Evolutionary conservation across 192 early-diverging fungal genomes (phyloP).

Genomic region (Funneliformis geosporum): DNA sequence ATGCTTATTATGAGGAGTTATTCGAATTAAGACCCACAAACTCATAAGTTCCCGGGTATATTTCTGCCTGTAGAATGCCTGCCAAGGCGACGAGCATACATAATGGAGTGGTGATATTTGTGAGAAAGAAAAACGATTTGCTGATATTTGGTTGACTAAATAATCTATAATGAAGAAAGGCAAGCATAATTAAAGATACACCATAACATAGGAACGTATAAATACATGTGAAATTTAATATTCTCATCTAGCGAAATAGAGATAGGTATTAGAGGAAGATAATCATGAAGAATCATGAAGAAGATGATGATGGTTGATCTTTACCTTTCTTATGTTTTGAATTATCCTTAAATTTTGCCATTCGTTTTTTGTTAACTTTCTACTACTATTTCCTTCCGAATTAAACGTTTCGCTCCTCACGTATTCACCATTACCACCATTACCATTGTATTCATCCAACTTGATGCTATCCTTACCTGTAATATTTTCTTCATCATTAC

Average conservation of each 20-base stretch:
- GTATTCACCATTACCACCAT: background rate
- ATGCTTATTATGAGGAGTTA: background rate
- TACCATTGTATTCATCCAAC: too few species aligned
- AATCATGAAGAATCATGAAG: too few species aligned
- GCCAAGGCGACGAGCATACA: background rate
- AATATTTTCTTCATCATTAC: background rate
- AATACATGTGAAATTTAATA: background rate
- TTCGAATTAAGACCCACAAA: background rate
- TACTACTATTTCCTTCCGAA: too few species aligned
- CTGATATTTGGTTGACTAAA: background rate
- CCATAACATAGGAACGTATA: background rate
- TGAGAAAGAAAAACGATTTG: background rate
- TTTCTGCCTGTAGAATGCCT: background rate
- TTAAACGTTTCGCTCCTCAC: background rate
- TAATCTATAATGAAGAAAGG: background rate
- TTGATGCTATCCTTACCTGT: too few species aligned
- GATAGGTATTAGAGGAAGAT: too few species aligned
- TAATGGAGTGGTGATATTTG: background rate
- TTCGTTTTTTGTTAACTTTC: too few species aligned
- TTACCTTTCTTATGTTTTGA: background rate
- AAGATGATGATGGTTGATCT: background rate
- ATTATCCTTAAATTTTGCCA: background rate
- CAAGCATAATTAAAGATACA: background rate
- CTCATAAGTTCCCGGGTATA: background rate
- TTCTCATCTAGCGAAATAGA: background rate